Evolutionary conservation across 192 early-diverging fungal genomes (phyloP), one percentile per base, ranked within the genome.

Genomic region (Mortierella alpina): DNA sequence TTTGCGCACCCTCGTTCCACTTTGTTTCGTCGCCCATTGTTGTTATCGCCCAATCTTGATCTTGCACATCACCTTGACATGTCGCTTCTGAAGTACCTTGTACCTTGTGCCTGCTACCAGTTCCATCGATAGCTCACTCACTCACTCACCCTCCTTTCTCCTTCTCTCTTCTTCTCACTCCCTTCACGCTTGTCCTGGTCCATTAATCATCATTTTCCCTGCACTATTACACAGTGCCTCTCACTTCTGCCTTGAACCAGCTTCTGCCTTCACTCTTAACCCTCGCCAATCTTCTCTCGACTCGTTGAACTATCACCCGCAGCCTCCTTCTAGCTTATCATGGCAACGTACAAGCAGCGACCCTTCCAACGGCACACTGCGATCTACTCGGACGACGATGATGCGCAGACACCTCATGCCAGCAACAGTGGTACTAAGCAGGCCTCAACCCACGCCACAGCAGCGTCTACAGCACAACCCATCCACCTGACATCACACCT

Each of bases 341-440:
- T 79, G 76, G 68, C 76, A 4, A 72, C 76, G 1, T 79, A 79
- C 69, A 79, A 79, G 42, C 76, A 79, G 20, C 76, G 76, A 8
- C 67, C 74, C n/a, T 76, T 69, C 51, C 61, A 69, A 39, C 67
- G 74, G 40, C 66, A 56, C 52, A 12, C 74, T 6, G 45, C 54
- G 46, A 15, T 55, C 39, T 64, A 72, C 48, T 73, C 71, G 50
- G 71, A 73, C 48, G 67, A 76, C 31, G 66, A 75, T 7, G 60
- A 75, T 53, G 7, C 66, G 46, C 65, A 61, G 12, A 45, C 66
- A 40, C 41, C n/a, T 42, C 22, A 15, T 31, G 22, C 58, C 54
- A 62, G 31, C 50, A 6, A 5, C 41, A 12, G 31, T 31, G 31
- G 31, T 31, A 3, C 31, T 31, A 41, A 55, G 48, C 6, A 31